phyloP scores from a whole-genome alignment of 2,329 filamentous ascomycete species.

The Piedraia hortae region DNA sequence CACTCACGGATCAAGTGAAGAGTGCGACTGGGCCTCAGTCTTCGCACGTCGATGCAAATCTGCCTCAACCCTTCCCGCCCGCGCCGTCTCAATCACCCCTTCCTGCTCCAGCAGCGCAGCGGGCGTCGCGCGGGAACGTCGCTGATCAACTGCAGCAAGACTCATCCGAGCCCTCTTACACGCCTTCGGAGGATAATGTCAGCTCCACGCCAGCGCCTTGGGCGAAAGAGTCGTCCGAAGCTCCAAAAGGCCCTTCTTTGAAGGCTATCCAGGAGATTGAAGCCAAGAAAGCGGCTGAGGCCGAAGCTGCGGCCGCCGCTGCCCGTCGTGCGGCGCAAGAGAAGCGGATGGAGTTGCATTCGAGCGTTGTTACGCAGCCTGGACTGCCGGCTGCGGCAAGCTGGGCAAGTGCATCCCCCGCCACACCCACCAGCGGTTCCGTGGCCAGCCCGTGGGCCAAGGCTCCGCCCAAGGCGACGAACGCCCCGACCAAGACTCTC shows the following conservation, averaged over 20 bases:
- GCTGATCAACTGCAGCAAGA: constrained; percentile 39
- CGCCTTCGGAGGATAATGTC: constrained; percentile 36
- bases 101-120: constrained; percentile 68
- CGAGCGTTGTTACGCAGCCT: constrained; percentile 16
- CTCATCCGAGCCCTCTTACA: constrained; percentile 48
- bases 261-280: constrained; percentile 95
- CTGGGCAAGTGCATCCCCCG: constrained; percentile 52
- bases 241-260: constrained; percentile 62
- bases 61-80: constrained; percentile 47
- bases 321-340: constrained; percentile 53
- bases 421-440: constrained; percentile 23
- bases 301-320: constrained; percentile 53
- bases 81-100: constrained; percentile 54
- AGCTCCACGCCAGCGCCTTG: constrained; percentile 53
- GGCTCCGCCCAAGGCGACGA: constrained; percentile 25
- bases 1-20: constrained; percentile 61
- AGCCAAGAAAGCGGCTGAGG: constrained; percentile 72
- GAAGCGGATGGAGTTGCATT: constrained; percentile 42
- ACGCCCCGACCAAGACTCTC: constrained; percentile 51
- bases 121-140: constrained; percentile 47
- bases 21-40: constrained; percentile 38
- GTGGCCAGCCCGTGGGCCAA: constrained; percentile 34
- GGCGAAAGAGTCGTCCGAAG: constrained; percentile 56
- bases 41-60: constrained; percentile 27
- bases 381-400: constrained; percentile 70